Percentiles rank a stretch among this genome's conserved stretches.
Evolutionary conservation across 805 yeast species (phyloP).

Genomic region (Teunomyces cretensis): DNA sequence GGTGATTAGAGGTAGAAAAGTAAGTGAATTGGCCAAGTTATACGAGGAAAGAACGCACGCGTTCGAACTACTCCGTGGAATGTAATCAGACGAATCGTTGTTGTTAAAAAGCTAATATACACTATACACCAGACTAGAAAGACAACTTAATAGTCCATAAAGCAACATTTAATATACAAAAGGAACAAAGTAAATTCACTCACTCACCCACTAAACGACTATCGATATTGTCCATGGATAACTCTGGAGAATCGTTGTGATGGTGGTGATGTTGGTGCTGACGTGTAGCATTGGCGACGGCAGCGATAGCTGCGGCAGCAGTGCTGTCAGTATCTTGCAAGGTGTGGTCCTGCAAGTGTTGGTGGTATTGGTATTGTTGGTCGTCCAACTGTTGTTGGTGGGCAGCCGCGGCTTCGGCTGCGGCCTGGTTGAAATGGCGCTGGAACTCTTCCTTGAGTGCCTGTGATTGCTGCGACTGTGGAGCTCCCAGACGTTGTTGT

Average conservation of each 20-base stretch:
- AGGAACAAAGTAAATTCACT: neutral
- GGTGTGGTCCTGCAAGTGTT: conserved; percentile 27
- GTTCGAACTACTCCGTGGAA: conserved; percentile 30
- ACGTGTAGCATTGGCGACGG: conserved; percentile 35
- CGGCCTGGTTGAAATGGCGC: conserved; percentile 13
- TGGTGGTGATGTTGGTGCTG: conserved; percentile 24
- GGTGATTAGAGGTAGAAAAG: conserved; percentile 56
- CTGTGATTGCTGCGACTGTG: conserved; percentile 7
- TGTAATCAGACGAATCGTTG: conserved; percentile 13
- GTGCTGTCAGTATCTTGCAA: conserved; percentile 18
- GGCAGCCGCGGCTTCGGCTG: conserved; percentile 11
- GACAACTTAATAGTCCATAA: neutral
- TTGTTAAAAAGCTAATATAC: conserved; percentile 18
- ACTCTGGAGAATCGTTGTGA: conserved; percentile 26
- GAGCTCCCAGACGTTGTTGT: conserved; percentile 13
- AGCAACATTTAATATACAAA: neutral
- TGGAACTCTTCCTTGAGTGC: conserved; percentile 12
- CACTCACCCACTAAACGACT: conserved; percentile 45
- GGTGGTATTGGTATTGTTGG: conserved; percentile 26
- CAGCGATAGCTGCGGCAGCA: conserved; percentile 44
- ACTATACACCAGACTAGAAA: conserved; percentile 12
- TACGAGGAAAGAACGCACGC: conserved; percentile 59
- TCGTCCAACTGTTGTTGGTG: conserved; percentile 26
- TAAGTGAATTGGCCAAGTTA: conserved; percentile 59
- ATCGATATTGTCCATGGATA: conserved; percentile 46